Evolutionary conservation across 495 filamentous ascomycete species (phyloP).

Genomic region (Daldinia grandis): DNA sequence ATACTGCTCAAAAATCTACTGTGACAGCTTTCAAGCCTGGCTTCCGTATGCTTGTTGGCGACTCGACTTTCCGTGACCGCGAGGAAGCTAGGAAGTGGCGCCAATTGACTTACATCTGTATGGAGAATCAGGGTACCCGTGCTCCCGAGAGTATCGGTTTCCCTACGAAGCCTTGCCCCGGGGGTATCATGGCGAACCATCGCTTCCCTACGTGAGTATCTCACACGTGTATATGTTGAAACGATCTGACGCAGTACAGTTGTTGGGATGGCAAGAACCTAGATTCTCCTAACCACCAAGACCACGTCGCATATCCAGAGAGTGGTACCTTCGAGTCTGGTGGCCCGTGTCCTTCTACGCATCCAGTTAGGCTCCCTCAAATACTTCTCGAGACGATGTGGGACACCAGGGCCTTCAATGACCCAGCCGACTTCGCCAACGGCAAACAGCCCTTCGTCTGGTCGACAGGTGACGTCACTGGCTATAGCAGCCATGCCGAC

Average conservation of each 20-base stretch:
- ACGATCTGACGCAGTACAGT: neutral
- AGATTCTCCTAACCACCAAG: slow-evolving; percentile 51
- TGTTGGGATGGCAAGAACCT: slow-evolving; percentile 51
- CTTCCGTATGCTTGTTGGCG: slow-evolving; percentile 56
- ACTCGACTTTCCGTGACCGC: slow-evolving; percentile 42
- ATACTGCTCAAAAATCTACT: slow-evolving; percentile 53
- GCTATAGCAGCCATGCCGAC: slow-evolving; percentile 45
- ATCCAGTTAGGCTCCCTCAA: slow-evolving; percentile 44
- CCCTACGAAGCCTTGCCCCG: slow-evolving; percentile 44
- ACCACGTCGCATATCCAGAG: slow-evolving; percentile 54
- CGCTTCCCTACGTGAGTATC: slow-evolving; percentile 37
- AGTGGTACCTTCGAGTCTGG: slow-evolving; percentile 49
- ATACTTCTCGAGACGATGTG: slow-evolving; percentile 51
- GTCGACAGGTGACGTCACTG: slow-evolving; percentile 53
- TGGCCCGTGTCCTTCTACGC: slow-evolving; percentile 47
- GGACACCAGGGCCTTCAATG: slow-evolving; percentile 48
- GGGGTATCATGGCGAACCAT: slow-evolving; percentile 52
- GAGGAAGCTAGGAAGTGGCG: slow-evolving; percentile 49
- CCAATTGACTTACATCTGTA: slow-evolving; percentile 51
- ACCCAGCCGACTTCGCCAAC: slow-evolving; percentile 51
- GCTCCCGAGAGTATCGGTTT: slow-evolving; percentile 35
- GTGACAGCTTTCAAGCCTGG: slow-evolving; percentile 60
- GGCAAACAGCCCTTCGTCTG: slow-evolving; percentile 58
- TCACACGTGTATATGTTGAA: neutral
- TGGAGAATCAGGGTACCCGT: slow-evolving; percentile 42